phyloP scores from a whole-genome alignment of 1,139 yeast genomes.

The Tardiomyces depauwii region DNA sequence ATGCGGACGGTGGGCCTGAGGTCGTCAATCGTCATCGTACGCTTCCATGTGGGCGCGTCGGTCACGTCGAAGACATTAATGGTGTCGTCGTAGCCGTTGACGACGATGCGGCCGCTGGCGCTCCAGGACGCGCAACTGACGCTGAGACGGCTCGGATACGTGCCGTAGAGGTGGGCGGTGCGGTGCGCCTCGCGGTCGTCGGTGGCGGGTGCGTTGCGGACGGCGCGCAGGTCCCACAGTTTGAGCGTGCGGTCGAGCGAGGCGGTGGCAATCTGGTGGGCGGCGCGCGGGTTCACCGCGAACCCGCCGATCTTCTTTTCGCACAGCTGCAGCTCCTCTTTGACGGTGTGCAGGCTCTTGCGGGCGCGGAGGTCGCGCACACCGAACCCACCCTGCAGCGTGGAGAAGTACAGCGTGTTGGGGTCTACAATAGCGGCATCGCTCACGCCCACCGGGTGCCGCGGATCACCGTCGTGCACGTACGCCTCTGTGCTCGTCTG shows the following conservation, averaged over 20 bases:
- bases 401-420: conserved; percentile 57
- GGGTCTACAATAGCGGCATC: conserved; percentile 49
- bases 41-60: conserved; percentile 28
- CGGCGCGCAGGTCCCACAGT: conserved; percentile 72
- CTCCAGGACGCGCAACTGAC: conserved; percentile 87
- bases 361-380: conserved; percentile 52
- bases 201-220: conserved; percentile 32
- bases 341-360: conserved; percentile 9
- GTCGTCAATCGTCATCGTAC: conserved; percentile 16
- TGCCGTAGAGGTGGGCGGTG: conserved; percentile 48
- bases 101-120: conserved; percentile 58
- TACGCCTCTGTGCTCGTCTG: conserved; percentile 44
- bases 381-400: conserved; percentile 69
- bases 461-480: conserved; percentile 18
- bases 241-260: conserved; percentile 77
- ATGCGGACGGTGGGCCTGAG: conserved; percentile 50
- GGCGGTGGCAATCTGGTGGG: conserved; percentile 63
- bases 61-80: conserved; percentile 51
- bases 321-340: conserved; percentile 45
- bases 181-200: conserved; percentile 29
- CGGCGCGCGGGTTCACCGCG: conserved; percentile 55
- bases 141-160: conserved; percentile 62
- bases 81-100: conserved; percentile 88
- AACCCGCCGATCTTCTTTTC: conserved; percentile 91
- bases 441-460: conserved; percentile 27